Conservation (phyloP, 768 basidiomycete genomes). For the Kwoniella sp. region DNA sequence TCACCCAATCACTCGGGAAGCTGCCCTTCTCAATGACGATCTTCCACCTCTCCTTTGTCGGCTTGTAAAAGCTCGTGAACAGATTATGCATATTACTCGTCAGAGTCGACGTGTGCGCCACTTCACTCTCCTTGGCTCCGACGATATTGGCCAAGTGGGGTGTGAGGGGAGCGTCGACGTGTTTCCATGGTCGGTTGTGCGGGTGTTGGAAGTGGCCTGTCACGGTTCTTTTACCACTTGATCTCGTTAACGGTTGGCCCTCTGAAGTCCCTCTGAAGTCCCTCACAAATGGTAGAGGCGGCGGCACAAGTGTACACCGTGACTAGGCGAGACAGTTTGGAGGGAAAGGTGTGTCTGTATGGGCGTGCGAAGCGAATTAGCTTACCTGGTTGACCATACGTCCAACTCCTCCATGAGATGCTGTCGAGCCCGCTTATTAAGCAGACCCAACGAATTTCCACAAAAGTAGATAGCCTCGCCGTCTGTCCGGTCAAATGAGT, state of each 20-base stretch:
- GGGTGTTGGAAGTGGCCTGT: conserved; percentile 89
- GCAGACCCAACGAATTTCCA: conserved; percentile 89
- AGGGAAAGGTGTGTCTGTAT: background rate
- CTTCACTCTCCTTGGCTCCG: conserved; percentile 84
- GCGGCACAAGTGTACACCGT: background rate
- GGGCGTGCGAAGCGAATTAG: no score
- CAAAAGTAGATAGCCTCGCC: conserved; percentile 72
- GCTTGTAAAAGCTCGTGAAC: conserved; percentile 92
- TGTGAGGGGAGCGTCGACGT: conserved; percentile 71
- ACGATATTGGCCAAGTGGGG: conserved; percentile 78
- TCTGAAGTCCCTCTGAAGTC: background rate
- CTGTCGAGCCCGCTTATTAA: conserved; percentile 71
- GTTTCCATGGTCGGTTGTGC: conserved; percentile 78
- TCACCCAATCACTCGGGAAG: conserved; percentile 94
- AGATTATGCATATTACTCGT: conserved; percentile 94
- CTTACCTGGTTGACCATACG: conserved; percentile 72
- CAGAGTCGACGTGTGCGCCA: conserved; percentile 92
- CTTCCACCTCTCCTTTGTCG: conserved; percentile 80
- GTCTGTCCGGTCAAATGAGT: conserved; percentile 24
- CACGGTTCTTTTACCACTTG: conserved; percentile 66
- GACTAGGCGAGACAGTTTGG: background rate
- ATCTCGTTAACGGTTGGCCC: conserved; percentile 2
- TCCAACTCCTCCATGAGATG: conserved; percentile 79
- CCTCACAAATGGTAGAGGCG: background rate
- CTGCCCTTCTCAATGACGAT: conserved; percentile 92